Percentiles rank a stretch among this genome's conserved stretches.
These are phyloP conservation scores for Mycena crocata DNA, from an alignment of 768 basidiomycete genomes.

Conservation along the genomic window DNA sequence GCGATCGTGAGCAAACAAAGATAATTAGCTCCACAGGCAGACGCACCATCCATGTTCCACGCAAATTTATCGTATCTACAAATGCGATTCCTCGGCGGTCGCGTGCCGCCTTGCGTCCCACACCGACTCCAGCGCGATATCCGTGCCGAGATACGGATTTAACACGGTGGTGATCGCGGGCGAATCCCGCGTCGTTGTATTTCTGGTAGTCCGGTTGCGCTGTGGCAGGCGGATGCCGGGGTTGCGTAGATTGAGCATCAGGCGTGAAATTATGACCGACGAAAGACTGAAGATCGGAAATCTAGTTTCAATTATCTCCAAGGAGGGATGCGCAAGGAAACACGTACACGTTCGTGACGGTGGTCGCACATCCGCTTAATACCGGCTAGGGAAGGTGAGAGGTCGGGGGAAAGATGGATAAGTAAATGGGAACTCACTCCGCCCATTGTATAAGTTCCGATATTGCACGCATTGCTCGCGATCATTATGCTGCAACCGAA, in stretches of 20 bases:
- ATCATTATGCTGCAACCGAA: conserved; percentile 21
- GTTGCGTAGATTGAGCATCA: conserved; percentile 30
- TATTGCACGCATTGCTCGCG: conserved; percentile 21
- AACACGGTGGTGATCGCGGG: background rate
- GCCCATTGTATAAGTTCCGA: conserved; percentile 18
- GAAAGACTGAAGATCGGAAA: conserved; percentile 23
- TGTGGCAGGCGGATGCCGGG: conserved; percentile 7
- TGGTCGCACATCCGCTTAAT: conserved; percentile 16
- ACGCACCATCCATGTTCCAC: background rate
- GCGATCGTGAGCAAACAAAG: too few relatives aligned
- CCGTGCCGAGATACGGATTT: conserved; percentile 1
- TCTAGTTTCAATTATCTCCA: background rate
- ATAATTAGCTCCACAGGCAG: background rate
- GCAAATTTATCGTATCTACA: too few relatives aligned
- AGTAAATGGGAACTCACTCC: conserved; percentile 13
- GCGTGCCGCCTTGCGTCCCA: background rate
- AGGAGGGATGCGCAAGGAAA: background rate
- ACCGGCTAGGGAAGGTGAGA: conserved; percentile 17
- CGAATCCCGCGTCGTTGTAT: background rate
- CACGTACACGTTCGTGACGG: conserved; percentile 22
- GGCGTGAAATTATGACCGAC: conserved; percentile 14
- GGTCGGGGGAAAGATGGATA: background rate
- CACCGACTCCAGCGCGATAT: conserved; percentile 11
- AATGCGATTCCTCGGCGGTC: conserved; percentile 4
- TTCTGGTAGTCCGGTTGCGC: background rate